Evolutionary conservation across 75 land plant genomes (phyloP).

Genomic region (Picea sitchensis): DNA sequence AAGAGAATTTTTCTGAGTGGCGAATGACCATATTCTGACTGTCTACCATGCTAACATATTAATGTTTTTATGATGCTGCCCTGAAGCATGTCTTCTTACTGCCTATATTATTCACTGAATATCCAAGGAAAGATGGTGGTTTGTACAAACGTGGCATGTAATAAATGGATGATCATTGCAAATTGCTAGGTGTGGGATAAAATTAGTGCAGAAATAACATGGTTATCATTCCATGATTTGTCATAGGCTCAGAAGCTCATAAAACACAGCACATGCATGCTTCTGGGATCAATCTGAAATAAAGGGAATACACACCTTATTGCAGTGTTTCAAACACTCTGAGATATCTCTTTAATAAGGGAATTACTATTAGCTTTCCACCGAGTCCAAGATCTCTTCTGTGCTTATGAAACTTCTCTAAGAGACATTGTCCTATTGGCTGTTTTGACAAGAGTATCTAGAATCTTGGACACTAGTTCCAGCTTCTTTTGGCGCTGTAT

Average conservation of each 20-base stretch:
- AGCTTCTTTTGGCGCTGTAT: conserved; percentile 93
- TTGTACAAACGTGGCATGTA: too few species aligned
- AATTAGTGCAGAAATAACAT: too few species aligned
- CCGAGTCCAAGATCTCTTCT: conserved; percentile 58
- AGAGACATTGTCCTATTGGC: conserved; percentile 76
- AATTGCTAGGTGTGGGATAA: too few species aligned
- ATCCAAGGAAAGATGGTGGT: too few species aligned
- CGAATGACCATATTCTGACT: too few species aligned
- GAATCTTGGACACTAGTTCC: conserved; percentile 69
- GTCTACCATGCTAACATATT: too few species aligned
- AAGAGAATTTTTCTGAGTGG: too few species aligned
- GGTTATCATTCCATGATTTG: too few species aligned
- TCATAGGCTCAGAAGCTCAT: conserved; percentile 77
- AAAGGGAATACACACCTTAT: conserved; percentile 66
- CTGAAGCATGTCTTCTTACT: too few species aligned
- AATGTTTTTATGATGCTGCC: too few species aligned
- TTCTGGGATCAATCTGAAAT: conserved; percentile 64
- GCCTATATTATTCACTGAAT: too few species aligned
- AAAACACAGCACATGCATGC: conserved; percentile 75
- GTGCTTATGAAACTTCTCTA: conserved; percentile 47
- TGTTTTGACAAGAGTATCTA: conserved; percentile 76
- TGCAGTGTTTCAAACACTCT: conserved; percentile 79
- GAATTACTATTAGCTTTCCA: conserved; percentile 55
- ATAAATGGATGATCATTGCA: too few species aligned
- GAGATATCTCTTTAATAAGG: conserved; percentile 70